Evolutionary conservation across 208 protist genomes (phyloP).

Genomic region (Porcisia deanei): DNA sequence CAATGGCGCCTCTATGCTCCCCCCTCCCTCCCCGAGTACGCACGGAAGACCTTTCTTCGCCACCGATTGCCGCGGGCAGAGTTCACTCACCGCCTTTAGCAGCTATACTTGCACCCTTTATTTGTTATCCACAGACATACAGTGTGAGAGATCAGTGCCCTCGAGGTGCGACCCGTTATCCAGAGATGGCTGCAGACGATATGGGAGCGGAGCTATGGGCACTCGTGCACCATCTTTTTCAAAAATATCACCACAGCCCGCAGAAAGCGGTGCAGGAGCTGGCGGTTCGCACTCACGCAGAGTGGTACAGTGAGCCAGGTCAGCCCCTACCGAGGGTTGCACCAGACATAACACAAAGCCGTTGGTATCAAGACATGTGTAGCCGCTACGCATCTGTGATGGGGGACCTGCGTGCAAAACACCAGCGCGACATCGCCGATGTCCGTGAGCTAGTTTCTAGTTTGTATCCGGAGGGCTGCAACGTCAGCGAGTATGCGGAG

Average conservation of each 20-base stretch:
- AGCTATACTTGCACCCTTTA: no score
- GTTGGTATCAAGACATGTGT: constrained; percentile 61
- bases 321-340: constrained; percentile 4
- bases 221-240: constrained; percentile 70
- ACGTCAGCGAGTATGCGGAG: constrained; percentile 64
- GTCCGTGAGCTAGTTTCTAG: constrained; percentile 45
- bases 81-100: neutral
- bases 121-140: neutral
- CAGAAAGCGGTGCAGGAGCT: constrained; percentile 49
- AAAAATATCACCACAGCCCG: constrained; percentile 24
- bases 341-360: constrained; percentile 25
- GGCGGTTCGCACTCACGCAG: constrained; percentile 42
- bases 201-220: constrained; percentile 70
- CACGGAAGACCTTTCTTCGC: neutral
- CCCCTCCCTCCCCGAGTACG: neutral
- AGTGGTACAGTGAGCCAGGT: constrained; percentile 7
- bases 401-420: constrained; percentile 19
- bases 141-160: neutral
- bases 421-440: constrained; percentile 42
- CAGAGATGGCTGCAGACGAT: constrained; percentile 32
- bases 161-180: no score
- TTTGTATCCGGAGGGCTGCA: constrained; percentile 75
- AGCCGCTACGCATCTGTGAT: constrained; percentile 38
- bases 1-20: neutral
- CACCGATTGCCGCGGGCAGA: neutral